A percentile compares a stretch with the other conserved stretches of the same genome.
These are phyloP conservation scores for Trametes sp. DNA, from an alignment of 1,284 basidiomycete genomes.

Conservation along the genomic window DNA sequence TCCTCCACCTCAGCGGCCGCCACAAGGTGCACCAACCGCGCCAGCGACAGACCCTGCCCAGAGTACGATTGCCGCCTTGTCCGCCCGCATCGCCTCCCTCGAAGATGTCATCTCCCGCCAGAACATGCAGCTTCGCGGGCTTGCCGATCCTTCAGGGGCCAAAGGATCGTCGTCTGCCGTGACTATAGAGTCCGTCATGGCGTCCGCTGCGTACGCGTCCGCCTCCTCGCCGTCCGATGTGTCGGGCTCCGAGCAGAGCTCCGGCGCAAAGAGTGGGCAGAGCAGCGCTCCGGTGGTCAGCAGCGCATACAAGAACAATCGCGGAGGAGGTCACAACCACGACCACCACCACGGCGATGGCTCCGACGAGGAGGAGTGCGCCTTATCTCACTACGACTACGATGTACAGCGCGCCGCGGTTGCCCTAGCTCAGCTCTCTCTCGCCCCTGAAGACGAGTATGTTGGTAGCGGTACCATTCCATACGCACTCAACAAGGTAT, in stretches of 20 bases:
- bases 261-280: neutral
- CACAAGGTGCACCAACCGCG: constrained; percentile 23
- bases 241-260: constrained; percentile 9
- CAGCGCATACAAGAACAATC: neutral
- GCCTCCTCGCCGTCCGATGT: constrained; percentile 9
- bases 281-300: neutral
- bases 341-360: neutral
- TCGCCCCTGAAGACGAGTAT: constrained; percentile 41
- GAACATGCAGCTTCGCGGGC: constrained; percentile 4
- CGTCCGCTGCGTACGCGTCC: constrained; percentile 6
- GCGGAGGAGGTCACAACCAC: neutral
- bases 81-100: constrained; percentile 50
- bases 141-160: neutral
- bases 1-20: constrained; percentile 56
- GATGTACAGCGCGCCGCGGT: constrained; percentile 43
- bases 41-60: constrained; percentile 12
- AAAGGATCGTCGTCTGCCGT: neutral
- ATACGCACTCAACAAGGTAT: constrained; percentile 41
- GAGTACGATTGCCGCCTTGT: constrained; percentile 48
- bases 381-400: constrained; percentile 33
- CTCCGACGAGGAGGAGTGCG: constrained; percentile 22
- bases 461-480: constrained; percentile 41
- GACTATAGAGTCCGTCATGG: constrained; percentile 8
- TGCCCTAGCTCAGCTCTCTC: constrained; percentile 42
- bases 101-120: constrained; percentile 46